A percentile compares a stretch with the other conserved stretches of the same genome.
These are phyloP conservation scores for Tuber calosporum DNA, from an alignment of 495 filamentous ascomycete genomes.

Conservation along the genomic window DNA sequence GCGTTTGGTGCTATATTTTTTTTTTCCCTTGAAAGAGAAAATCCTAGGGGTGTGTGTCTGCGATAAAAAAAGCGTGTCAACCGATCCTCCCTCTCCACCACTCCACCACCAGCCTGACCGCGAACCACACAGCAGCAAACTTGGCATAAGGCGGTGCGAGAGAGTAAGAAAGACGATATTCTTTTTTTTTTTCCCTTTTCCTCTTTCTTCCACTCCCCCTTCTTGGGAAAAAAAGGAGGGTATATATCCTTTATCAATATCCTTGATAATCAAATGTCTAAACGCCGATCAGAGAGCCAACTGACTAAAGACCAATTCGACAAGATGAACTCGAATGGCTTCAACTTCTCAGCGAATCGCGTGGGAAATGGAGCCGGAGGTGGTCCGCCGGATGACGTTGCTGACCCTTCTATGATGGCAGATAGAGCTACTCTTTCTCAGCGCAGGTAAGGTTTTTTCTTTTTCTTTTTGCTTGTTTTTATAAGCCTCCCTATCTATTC, in stretches of 20 bases:
- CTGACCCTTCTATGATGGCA: slow-evolving; percentile 34
- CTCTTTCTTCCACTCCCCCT: slow-evolving; percentile 13
- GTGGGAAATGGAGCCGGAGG: slow-evolving; percentile 19
- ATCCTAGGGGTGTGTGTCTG: background rate
- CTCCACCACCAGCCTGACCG: background rate
- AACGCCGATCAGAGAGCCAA: slow-evolving; percentile 41
- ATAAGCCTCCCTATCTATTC: background rate
- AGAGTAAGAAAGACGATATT: slow-evolving; percentile 3
- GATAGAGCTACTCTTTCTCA: slow-evolving; percentile 22
- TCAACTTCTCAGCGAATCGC: slow-evolving; percentile 24
- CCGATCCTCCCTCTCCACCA: background rate
- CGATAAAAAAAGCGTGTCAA: background rate
- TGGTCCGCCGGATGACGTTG: slow-evolving; percentile 17
- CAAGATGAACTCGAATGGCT: slow-evolving; percentile 29
- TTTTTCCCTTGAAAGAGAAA: background rate
- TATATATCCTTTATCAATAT: slow-evolving; percentile 16
- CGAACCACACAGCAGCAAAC: background rate
- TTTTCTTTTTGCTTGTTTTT: background rate
- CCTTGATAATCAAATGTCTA: slow-evolving; percentile 31
- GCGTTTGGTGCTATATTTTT: background rate
- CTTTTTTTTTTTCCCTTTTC: slow-evolving; percentile 5
- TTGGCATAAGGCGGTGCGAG: slow-evolving; percentile 5
- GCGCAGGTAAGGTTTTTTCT: slow-evolving; percentile 30
- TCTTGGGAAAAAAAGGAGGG: slow-evolving; percentile 9
- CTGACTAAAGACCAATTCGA: slow-evolving; percentile 39